Evolutionary conservation across 139 green algal genomes (phyloP).

Genomic region (Haematococcus lacustris): DNA sequence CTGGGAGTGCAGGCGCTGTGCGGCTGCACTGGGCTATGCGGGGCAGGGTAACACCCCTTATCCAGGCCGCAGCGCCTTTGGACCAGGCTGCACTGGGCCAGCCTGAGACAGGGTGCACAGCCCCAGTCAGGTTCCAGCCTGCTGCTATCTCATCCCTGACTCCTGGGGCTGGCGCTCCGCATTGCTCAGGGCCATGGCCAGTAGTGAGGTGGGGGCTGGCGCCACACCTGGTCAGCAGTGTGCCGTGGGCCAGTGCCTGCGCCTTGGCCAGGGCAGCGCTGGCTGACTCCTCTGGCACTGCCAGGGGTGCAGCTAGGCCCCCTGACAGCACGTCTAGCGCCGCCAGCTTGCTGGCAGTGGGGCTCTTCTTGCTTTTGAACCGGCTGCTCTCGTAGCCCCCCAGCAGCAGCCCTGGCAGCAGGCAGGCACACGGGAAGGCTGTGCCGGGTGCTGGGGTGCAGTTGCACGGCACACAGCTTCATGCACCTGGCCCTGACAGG

Average conservation of each 20-base stretch:
- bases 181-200: background rate
- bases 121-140: background rate
- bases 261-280: slow-evolving; percentile 23
- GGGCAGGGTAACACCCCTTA: no score
- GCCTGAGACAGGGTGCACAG: background rate
- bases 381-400: slow-evolving; percentile 76
- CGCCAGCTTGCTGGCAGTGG: slow-evolving; percentile 33
- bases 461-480: no score
- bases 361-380: slow-evolving; percentile 80
- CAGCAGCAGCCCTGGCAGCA: slow-evolving; percentile 46
- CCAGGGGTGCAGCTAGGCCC: no score
- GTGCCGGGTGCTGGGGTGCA: background rate
- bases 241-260: slow-evolving; percentile 42
- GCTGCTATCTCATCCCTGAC: background rate
- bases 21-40: no score
- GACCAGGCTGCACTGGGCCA: background rate
- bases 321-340: slow-evolving; percentile 55
- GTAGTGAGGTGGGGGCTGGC: background rate
- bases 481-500: no score
- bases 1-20: background rate
- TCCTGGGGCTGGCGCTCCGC: background rate
- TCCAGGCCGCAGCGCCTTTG: no score
- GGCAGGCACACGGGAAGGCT: background rate
- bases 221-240: slow-evolving; percentile 32
- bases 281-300: no score